Conservation (phyloP, 768 basidiomycete species). For the Ramaria sp. region DNA sequence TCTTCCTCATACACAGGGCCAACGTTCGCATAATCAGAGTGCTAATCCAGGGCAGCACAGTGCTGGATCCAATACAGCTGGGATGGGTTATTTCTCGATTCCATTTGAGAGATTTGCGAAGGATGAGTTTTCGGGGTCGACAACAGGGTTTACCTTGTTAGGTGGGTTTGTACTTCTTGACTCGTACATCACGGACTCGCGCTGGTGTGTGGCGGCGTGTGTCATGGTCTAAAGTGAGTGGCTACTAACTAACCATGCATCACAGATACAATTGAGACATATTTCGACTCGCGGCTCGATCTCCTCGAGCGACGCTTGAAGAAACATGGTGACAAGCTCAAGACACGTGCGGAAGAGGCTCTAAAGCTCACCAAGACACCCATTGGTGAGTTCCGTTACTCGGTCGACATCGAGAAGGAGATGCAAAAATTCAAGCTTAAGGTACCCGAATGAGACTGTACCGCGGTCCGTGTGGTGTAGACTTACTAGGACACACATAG, state of each 20-base stretch:
- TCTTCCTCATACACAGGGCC: not conserved
- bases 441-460: conserved; percentile 29
- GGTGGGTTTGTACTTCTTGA: conserved; percentile 35
- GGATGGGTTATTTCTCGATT: conserved; percentile 45
- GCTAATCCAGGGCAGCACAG: not conserved
- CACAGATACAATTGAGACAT: conserved; percentile 88
- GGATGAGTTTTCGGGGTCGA: conserved; percentile 68
- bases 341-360: conserved; percentile 70
- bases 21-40: too few species aligned
- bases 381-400: conserved; percentile 38
- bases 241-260: not conserved
- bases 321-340: conserved; percentile 77
- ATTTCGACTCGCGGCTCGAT: conserved; percentile 84
- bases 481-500: conserved; percentile 28
- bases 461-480: not conserved
- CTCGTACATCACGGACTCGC: not conserved
- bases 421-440: conserved; percentile 78
- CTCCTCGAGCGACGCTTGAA: conserved; percentile 74
- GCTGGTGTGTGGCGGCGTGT: not conserved
- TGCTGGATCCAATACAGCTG: not conserved
- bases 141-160: conserved; percentile 75
- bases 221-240: conserved; percentile 8
- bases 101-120: conserved; percentile 65
- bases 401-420: conserved; percentile 72
- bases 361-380: conserved; percentile 46